Percentiles rank a stretch among this genome's conserved stretches.
These are phyloP conservation scores for Eutypa lata DNA, from an alignment of 2,329 filamentous ascomycete species.

Conservation along the genomic window DNA sequence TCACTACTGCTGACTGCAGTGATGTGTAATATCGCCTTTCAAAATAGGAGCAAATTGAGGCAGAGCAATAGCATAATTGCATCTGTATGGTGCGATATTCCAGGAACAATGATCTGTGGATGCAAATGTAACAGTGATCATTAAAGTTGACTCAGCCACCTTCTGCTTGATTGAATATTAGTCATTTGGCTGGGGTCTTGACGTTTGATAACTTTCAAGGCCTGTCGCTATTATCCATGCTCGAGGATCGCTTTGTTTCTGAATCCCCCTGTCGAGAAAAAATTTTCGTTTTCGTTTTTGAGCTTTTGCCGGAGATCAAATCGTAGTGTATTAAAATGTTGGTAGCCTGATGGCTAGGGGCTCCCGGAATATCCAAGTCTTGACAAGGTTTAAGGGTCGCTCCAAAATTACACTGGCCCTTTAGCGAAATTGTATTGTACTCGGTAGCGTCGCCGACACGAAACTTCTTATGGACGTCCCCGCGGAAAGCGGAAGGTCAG, in stretches of 20 bases:
- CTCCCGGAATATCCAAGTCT: constrained; percentile 5
- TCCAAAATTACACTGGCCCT: constrained; percentile 13
- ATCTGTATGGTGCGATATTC: neutral
- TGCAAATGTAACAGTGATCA: neutral
- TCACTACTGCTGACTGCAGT: neutral
- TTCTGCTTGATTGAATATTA: neutral
- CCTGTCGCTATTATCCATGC: neutral
- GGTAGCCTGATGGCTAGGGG: constrained; percentile 1
- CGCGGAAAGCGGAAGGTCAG: constrained; percentile 1
- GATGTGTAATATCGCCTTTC: neutral
- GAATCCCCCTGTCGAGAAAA: neutral
- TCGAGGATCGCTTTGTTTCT: neutral
- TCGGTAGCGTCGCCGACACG: constrained; percentile 16
- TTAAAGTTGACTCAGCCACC: neutral
- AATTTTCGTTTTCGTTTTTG: neutral
- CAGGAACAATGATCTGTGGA: neutral
- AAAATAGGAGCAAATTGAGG: neutral
- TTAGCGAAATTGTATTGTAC: constrained; percentile 19
- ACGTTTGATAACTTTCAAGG: neutral
- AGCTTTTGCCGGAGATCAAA: constrained; percentile 14
- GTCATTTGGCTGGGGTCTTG: neutral
- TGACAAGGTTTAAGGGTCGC: constrained; percentile 8
- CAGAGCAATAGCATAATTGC: neutral
- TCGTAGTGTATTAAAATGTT: constrained; percentile 10
- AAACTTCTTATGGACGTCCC: neutral